A percentile compares a stretch with the other conserved stretches of the same genome.
These are phyloP conservation scores for Curvularia verruculosa DNA, from an alignment of 2,329 filamentous ascomycete species.

Conservation along the genomic window DNA sequence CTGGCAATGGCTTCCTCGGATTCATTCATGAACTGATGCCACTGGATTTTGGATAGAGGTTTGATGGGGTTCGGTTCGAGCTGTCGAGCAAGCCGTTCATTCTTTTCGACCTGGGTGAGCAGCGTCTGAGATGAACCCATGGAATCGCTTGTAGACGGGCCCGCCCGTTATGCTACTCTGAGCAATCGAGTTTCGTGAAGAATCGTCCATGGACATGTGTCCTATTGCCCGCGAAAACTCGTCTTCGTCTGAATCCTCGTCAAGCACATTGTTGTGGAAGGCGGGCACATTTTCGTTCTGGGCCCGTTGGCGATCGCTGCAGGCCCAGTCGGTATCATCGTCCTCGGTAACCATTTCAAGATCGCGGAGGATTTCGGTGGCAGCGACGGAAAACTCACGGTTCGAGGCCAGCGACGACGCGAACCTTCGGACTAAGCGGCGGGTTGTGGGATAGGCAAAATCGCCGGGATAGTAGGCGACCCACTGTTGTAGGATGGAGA, in stretches of 20 bases:
- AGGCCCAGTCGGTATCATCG: slow-evolving; percentile 93
- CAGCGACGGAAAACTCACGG: slow-evolving; percentile 82
- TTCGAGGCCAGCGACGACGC: slow-evolving; percentile 75
- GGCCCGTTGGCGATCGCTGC: slow-evolving; percentile 69
- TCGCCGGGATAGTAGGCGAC: slow-evolving; percentile 89
- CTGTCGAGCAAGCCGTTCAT: slow-evolving; percentile 75
- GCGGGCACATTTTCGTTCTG: slow-evolving; percentile 51
- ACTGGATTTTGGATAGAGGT: slow-evolving; percentile 81
- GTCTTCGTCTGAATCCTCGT: slow-evolving; percentile 47
- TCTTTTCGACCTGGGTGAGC: slow-evolving; percentile 74
- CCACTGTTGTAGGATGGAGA: slow-evolving; percentile 87
- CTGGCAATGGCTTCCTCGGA: slow-evolving; percentile 84
- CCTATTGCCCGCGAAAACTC: slow-evolving; percentile 41
- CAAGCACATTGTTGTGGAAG: slow-evolving; percentile 51
- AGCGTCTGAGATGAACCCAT: slow-evolving; percentile 52
- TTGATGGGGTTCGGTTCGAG: slow-evolving; percentile 73
- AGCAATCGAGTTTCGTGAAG: slow-evolving; percentile 38
- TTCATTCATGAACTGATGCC: slow-evolving; percentile 87
- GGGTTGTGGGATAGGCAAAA: slow-evolving; percentile 79
- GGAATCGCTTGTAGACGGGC: slow-evolving; percentile 33
- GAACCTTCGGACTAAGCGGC: slow-evolving; percentile 74
- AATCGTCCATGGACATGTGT: slow-evolving; percentile 35
- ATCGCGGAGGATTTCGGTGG: slow-evolving; percentile 81
- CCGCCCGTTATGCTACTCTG: slow-evolving; percentile 37
- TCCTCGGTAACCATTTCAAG: slow-evolving; percentile 80